Evolutionary conservation across 2,329 filamentous ascomycete species (phyloP), one percentile per base, ranked within the genome.

Genomic region (Dactylonectria macrodidyma): DNA sequence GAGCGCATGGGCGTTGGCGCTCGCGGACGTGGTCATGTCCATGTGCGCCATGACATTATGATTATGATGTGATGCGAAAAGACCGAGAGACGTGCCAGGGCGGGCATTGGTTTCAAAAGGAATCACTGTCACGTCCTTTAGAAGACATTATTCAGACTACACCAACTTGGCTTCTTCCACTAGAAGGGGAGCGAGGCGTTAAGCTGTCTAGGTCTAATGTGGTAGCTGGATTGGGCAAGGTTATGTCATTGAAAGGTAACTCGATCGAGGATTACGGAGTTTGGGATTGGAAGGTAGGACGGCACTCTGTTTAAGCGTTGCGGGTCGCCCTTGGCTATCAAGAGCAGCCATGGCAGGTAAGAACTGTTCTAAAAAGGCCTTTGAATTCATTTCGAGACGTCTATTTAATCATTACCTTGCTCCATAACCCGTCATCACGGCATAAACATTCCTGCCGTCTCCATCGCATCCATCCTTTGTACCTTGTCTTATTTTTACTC

Each of bases 321-420:
- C 30, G 33, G n/a, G 22, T n/a, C 51, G 51, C 51, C 34, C 51
- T 47, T 11, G 16, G 51, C 3, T 24, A 47, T 30, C 62, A 50
- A 58, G 52, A 62, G 26, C 34, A 66, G 24, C 19, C 56, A 55
- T 63, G 59, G 55, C 48, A 62, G 51, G 46, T 10, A 65, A 47
- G 66, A 19, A 59, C 57, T 71, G 66, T 70, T 74, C 67, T 68
- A 73, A 72, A 74, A 76, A 7, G 67, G 51, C 38, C 52, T 69
- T 75, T 71, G 61, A 73, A 69, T 72, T 76, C 69, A 76, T 74
- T 73, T 75, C 62, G 52, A 67, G 60, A 73, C 62, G 66, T 76
- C 71, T 76, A 76, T 71, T 68, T 69, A 71, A 65, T 71, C 71
- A 62, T 71, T 72, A 73, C 72, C 65, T 62, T 74, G 71, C 74